phyloP scores from a whole-genome alignment of 176 grass and related monocot genomes.

The Juncus inflexus region DNA sequence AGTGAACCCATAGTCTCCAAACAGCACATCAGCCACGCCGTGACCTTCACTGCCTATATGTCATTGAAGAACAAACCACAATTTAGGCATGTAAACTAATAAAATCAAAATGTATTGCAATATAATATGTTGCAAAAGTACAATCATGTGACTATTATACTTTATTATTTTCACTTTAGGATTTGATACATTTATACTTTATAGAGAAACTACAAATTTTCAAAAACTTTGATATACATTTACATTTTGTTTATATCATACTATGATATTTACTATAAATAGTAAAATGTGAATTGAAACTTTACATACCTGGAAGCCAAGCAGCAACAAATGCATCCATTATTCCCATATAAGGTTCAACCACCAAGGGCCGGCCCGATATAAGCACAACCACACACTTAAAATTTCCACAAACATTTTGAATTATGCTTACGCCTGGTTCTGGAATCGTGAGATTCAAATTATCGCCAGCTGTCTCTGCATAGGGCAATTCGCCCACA shows the following conservation, averaged over 20 bases:
- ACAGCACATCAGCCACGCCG: conserved; percentile 67
- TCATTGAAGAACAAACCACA: no score
- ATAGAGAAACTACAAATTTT: no score
- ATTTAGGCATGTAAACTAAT: no score
- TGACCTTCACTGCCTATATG: conserved; percentile 50
- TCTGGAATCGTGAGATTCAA: conserved; percentile 59
- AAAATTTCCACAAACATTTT: conserved; percentile 40
- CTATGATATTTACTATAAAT: no score
- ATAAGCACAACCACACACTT: conserved; percentile 51
- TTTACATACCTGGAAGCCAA: conserved; percentile 38
- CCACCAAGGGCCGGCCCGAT: conserved; percentile 27
- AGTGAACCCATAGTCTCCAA: conserved; percentile 73
- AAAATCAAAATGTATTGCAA: no score
- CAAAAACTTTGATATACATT: no score
- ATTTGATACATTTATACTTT: no score
- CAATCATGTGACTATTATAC: no score
- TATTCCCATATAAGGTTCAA: conserved; percentile 47
- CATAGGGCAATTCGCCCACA: conserved; percentile 73
- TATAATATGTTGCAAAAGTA: no score
- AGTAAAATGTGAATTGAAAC: no score
- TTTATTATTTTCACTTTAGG: no score
- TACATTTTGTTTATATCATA: no score
- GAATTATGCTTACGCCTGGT: conserved; percentile 42
- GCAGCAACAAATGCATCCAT: conserved; percentile 71
- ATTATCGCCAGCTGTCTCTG: conserved; percentile 66